These are phyloP conservation scores for Escovopsis sp. DNA, from an alignment of 2,329 filamentous ascomycete genomes.

Conservation along the genomic window DNA sequence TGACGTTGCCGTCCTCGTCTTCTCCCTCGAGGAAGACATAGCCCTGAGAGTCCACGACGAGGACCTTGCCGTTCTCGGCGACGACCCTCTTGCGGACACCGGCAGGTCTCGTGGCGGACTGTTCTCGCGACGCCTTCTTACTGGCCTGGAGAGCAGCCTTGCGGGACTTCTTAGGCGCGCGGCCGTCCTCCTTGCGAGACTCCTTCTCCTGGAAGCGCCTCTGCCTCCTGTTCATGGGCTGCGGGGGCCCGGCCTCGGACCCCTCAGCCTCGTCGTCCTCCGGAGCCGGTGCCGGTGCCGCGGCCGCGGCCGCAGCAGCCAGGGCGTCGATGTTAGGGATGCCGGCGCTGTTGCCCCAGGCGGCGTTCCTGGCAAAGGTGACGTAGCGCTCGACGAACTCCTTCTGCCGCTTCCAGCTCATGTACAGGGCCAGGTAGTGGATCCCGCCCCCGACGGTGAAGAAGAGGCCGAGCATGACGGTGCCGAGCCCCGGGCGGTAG, in stretches of 20 bases:
- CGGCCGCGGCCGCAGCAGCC: slow-evolving; percentile 19
- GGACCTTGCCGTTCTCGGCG: slow-evolving; percentile 86
- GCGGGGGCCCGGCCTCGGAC: slow-evolving; percentile 34
- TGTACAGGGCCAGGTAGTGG: slow-evolving; percentile 74
- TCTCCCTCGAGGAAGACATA: slow-evolving; percentile 93
- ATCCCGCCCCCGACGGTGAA: slow-evolving; percentile 68
- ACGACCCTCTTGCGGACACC: slow-evolving; percentile 77
- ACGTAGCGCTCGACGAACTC: slow-evolving; percentile 91
- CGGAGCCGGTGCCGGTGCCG: slow-evolving; percentile 24
- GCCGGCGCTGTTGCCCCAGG: slow-evolving; percentile 72
- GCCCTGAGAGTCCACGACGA: slow-evolving; percentile 82
- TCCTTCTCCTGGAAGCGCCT: slow-evolving; percentile 81
- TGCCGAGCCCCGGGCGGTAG: slow-evolving; percentile 79
- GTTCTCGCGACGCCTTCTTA: slow-evolving; percentile 22
- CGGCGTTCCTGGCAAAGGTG: slow-evolving; percentile 70
- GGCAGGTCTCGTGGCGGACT: slow-evolving; percentile 37
- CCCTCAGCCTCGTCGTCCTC: slow-evolving; percentile 28
- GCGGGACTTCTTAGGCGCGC: slow-evolving; percentile 34
- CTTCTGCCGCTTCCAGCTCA: slow-evolving; percentile 77
- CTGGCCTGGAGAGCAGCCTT: slow-evolving; percentile 18
- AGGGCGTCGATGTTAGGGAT: slow-evolving; percentile 50
- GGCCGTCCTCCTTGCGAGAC: slow-evolving; percentile 52
- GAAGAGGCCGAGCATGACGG: slow-evolving; percentile 70
- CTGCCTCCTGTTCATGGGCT: slow-evolving; percentile 67
- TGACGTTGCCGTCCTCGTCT: slow-evolving; percentile 68